Evolutionary conservation across 208 protist species (phyloP).

Genomic region (Hexamita inflata): DNA sequence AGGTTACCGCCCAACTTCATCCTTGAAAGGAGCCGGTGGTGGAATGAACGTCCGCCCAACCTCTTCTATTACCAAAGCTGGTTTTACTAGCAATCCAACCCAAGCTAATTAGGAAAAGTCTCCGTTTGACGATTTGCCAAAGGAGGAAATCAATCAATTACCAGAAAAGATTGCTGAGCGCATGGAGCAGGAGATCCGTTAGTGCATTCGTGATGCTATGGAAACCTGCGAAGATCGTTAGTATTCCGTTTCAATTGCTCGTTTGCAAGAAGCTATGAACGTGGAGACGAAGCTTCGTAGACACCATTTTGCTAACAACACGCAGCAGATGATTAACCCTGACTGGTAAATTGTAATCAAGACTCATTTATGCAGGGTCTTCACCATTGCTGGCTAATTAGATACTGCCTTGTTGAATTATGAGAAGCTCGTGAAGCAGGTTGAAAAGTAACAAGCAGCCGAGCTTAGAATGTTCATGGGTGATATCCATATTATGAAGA

Average conservation of each 20-base stretch:
- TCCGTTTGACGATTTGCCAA: slow-evolving; percentile 1
- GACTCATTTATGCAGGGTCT: neutral
- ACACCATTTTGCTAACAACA: neutral
- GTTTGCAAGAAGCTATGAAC: neutral
- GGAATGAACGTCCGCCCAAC: slow-evolving; percentile 7
- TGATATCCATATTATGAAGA: neutral
- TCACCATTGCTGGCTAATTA: neutral
- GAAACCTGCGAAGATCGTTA: neutral
- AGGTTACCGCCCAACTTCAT: no score
- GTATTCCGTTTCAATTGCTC: neutral
- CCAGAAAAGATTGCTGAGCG: slow-evolving; percentile 12
- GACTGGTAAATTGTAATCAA: neutral
- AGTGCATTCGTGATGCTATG: slow-evolving; percentile 11
- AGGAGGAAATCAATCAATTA: neutral
- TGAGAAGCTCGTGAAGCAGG: slow-evolving; percentile 6
- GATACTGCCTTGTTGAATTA: neutral
- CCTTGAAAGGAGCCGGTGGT: no score
- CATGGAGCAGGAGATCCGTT: neutral
- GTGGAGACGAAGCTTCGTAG: neutral
- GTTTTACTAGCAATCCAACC: neutral
- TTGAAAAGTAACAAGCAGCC: neutral
- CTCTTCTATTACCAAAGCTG: neutral
- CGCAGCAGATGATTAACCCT: neutral
- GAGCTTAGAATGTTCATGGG: slow-evolving; percentile 4
- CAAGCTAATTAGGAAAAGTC: neutral